These are phyloP conservation scores for Fusarium compactum DNA, from an alignment of 2,329 filamentous ascomycete genomes.

Conservation along the genomic window DNA sequence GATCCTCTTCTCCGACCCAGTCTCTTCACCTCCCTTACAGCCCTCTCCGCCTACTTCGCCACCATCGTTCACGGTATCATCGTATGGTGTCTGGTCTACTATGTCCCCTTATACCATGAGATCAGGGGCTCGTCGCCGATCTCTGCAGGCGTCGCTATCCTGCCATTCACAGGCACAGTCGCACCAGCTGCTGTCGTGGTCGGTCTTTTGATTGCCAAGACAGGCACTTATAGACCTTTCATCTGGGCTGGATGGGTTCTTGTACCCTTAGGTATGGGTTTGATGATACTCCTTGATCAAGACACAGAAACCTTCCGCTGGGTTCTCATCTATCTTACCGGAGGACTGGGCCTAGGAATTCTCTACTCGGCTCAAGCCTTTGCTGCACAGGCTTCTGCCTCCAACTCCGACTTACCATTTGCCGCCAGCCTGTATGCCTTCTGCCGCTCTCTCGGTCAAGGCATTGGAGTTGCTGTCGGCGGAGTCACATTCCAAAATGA, in stretches of 20 bases:
- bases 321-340: conserved; percentile 71
- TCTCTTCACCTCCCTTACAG: conserved; percentile 42
- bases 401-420: conserved; percentile 56
- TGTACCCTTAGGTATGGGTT: conserved; percentile 69
- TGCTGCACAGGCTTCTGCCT: conserved; percentile 67
- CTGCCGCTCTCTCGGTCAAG: conserved; percentile 69
- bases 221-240: conserved; percentile 70
- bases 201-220: conserved; percentile 67
- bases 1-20: conserved; percentile 42
- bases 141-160: conserved; percentile 60
- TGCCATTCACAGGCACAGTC: conserved; percentile 72
- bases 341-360: conserved; percentile 72
- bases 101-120: conserved; percentile 41
- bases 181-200: conserved; percentile 69
- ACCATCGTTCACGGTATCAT: conserved; percentile 43
- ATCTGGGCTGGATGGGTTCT: conserved; percentile 73
- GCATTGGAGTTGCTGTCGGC: conserved; percentile 73
- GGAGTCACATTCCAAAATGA: conserved; percentile 78
- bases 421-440: conserved; percentile 76
- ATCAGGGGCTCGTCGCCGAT: conserved; percentile 40
- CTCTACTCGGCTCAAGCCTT: conserved; percentile 73
- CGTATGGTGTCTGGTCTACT: conserved; percentile 42
- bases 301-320: conserved; percentile 66
- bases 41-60: conserved; percentile 40
- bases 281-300: conserved; percentile 62